Conservation (phyloP, 208 protist genomes). For the Leishmania martiniquensis region DNA sequence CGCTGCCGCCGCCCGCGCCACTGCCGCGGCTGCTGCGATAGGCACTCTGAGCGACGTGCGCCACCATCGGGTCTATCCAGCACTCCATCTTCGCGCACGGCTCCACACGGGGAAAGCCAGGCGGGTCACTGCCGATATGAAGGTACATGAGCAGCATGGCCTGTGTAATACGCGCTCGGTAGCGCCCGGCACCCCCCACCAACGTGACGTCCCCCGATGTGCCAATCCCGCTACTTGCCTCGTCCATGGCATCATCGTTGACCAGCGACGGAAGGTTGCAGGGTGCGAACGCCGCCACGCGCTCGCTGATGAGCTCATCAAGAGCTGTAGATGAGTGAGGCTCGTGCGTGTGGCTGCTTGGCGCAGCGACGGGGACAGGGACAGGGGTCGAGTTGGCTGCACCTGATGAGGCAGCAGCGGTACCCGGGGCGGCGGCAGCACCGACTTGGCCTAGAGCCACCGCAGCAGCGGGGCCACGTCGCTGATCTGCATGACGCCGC, state of each 20-base stretch:
- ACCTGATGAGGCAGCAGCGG: not conserved
- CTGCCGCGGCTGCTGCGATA: conserved; percentile 26
- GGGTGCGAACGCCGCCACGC: conserved; percentile 68
- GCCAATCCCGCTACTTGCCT: conserved; percentile 25
- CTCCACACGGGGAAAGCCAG: conserved; percentile 95
- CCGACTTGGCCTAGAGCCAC: not conserved
- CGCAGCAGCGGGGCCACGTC: conserved; percentile 7
- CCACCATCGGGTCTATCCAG: conserved; percentile 95
- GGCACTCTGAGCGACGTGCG: conserved; percentile 56
- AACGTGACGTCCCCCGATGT: conserved; percentile 20
- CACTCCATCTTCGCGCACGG: conserved; percentile 97
- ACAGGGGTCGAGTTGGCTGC: not conserved
- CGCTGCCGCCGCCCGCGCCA: conserved; percentile 55
- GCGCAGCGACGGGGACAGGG: not conserved
- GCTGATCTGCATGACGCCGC: conserved; percentile 21
- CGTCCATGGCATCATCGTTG: conserved; percentile 41
- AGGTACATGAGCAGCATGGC: conserved; percentile 96
- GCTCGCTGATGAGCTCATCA: conserved; percentile 57
- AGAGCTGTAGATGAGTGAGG: conserved; percentile 15
- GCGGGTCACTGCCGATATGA: conserved; percentile 98
- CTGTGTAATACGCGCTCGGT: conserved; percentile 52
- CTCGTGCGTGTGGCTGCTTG: conserved; percentile 15
- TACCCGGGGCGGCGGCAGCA: not conserved
- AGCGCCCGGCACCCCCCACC: conserved; percentile 25
- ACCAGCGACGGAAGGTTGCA: conserved; percentile 66